Evolutionary conservation across 2,329 filamentous ascomycete species (phyloP).

Genomic region (Fusarium phyllophilum): DNA sequence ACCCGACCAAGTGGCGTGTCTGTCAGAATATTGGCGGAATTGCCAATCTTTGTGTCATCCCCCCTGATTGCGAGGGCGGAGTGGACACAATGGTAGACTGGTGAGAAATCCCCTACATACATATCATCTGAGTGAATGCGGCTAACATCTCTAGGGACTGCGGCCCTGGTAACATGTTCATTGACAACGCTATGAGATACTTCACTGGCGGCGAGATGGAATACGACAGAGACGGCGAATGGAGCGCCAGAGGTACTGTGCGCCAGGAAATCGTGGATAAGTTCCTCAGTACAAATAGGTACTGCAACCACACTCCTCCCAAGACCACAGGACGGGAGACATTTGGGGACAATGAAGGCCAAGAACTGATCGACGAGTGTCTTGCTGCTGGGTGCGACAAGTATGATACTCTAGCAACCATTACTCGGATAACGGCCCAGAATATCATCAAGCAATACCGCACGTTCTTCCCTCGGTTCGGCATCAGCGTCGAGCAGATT

Average conservation of each 20-base stretch:
- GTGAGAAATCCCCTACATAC: neutral
- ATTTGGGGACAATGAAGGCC: constrained; percentile 65
- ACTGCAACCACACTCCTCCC: constrained; percentile 61
- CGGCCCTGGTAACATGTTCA: constrained; percentile 63
- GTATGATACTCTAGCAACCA: constrained; percentile 65
- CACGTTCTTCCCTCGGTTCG: constrained; percentile 15
- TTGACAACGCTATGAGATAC: constrained; percentile 65
- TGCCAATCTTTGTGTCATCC: constrained; percentile 68
- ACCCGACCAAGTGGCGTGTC: constrained; percentile 65
- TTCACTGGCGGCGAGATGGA: constrained; percentile 61
- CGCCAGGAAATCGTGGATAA: constrained; percentile 53
- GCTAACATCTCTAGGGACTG: constrained; percentile 9
- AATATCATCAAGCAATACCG: constrained; percentile 58
- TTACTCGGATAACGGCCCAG: constrained; percentile 68
- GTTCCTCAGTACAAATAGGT: constrained; percentile 50
- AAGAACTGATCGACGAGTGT: constrained; percentile 60
- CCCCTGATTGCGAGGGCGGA: constrained; percentile 53
- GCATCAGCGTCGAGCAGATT: neutral
- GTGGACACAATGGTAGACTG: constrained; percentile 18
- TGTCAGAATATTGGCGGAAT: constrained; percentile 71
- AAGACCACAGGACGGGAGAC: constrained; percentile 69
- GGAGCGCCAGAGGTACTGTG: constrained; percentile 60
- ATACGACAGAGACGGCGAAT: constrained; percentile 62
- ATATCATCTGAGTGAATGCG: neutral
- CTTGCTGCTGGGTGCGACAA: constrained; percentile 46